Evolutionary conservation across 2,329 filamentous ascomycete genomes (phyloP).

Genomic region (Penicillium paneum): DNA sequence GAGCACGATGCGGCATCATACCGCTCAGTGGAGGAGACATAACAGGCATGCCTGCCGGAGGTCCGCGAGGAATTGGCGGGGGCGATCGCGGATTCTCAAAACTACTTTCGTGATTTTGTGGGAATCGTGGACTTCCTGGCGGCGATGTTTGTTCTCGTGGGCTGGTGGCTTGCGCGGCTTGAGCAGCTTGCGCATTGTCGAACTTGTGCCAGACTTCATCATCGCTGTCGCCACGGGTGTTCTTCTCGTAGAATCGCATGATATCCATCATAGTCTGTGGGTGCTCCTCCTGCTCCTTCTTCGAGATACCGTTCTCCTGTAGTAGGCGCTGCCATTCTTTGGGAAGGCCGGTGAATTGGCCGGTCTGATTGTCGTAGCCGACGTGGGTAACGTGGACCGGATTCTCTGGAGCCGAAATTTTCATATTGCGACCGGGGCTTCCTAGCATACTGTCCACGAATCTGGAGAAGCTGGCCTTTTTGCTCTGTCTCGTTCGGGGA

Average conservation of each 20-base stretch:
- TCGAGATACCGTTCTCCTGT: constrained; percentile 91
- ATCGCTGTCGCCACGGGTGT: constrained; percentile 73
- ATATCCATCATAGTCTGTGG: constrained; percentile 95
- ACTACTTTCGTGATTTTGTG: constrained; percentile 83
- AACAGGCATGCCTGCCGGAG: constrained; percentile 49
- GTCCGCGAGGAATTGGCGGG: constrained; percentile 71
- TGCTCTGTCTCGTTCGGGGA: constrained; percentile 59
- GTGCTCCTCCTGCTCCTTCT: constrained; percentile 92
- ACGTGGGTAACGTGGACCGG: constrained; percentile 98
- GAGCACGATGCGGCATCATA: constrained; percentile 76
- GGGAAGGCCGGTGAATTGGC: constrained; percentile 92
- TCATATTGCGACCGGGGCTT: constrained; percentile 75
- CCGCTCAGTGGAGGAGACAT: constrained; percentile 45
- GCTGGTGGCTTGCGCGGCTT: constrained; percentile 52
- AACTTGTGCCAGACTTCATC: constrained; percentile 96
- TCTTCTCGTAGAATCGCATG: constrained; percentile 95
- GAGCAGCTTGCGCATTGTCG: constrained; percentile 64
- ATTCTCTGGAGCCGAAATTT: constrained; percentile 97
- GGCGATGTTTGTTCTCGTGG: constrained; percentile 56
- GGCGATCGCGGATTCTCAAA: constrained; percentile 96
- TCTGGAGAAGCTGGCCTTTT: constrained; percentile 84
- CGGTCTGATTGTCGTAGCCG: constrained; percentile 92
- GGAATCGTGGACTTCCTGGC: constrained; percentile 80
- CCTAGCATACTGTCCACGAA: constrained; percentile 82
- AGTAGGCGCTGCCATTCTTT: constrained; percentile 97